Conservation (phyloP, 306 rosid species). For the Prunus campanulata region DNA sequence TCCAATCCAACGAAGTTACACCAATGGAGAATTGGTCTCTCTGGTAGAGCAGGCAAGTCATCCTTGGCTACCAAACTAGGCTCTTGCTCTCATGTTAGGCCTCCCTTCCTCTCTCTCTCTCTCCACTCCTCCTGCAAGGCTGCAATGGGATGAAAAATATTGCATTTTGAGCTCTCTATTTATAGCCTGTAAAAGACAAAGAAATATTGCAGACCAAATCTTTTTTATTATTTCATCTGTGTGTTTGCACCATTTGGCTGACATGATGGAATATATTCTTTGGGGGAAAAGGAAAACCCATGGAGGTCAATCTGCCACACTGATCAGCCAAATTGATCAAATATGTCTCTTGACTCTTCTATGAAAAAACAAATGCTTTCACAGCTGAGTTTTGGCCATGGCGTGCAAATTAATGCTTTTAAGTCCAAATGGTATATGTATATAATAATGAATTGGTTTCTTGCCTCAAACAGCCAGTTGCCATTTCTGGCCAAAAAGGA, state of each 20-base stretch:
- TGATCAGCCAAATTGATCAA: background rate
- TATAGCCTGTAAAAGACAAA: background rate
- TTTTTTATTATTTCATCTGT: background rate
- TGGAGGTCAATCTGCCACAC: background rate
- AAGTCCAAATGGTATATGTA: background rate
- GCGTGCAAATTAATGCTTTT: background rate
- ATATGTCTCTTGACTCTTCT: background rate
- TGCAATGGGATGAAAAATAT: background rate
- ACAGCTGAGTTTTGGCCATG: background rate
- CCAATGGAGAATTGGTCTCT: background rate
- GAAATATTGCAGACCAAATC: background rate
- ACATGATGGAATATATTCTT: slow-evolving; percentile 12
- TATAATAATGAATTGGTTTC: background rate
- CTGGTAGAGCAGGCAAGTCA: slow-evolving; percentile 33
- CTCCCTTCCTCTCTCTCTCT: slow-evolving; percentile 5
- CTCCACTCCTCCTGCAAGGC: background rate
- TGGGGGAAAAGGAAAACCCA: background rate
- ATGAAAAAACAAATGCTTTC: background rate
- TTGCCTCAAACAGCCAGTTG: slow-evolving; percentile 10
- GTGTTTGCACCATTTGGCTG: background rate
- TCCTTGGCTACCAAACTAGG: slow-evolving; percentile 29
- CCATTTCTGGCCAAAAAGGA: background rate
- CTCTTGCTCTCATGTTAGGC: slow-evolving; percentile 11
- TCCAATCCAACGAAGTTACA: no score
- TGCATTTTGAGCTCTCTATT: background rate